These are phyloP conservation scores for Fusarium ambrosium DNA, from an alignment of 2,329 filamentous ascomycete genomes.

Conservation along the genomic window DNA sequence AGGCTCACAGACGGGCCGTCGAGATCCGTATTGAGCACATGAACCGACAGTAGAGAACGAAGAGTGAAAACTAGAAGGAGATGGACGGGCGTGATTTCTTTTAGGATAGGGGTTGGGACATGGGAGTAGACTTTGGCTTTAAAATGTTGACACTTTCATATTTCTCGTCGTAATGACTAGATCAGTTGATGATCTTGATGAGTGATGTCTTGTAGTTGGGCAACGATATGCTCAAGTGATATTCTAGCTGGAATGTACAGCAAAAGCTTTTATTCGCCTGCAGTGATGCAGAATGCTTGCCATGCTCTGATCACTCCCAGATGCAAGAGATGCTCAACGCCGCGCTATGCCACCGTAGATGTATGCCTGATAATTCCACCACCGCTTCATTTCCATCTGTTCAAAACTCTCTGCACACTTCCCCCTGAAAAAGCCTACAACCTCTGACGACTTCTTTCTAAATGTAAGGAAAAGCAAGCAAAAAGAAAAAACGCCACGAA, in stretches of 20 bases:
- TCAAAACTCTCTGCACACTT: not conserved
- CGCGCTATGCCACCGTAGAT: conserved; percentile 50
- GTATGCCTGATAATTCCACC: conserved; percentile 27
- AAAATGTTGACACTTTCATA: conserved; percentile 8
- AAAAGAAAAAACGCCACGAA: conserved; percentile 14
- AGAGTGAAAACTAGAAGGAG: conserved; percentile 23
- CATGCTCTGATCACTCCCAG: conserved; percentile 36
- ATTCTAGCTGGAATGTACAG: conserved; percentile 33
- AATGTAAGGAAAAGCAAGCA: conserved; percentile 4
- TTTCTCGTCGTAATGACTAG: not conserved
- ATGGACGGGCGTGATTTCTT: conserved; percentile 19
- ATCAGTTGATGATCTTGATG: not conserved
- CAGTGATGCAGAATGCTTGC: conserved; percentile 33
- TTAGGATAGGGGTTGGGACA: conserved; percentile 18
- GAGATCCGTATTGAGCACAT: conserved; percentile 79
- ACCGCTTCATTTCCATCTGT: conserved; percentile 1
- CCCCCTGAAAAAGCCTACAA: not conserved
- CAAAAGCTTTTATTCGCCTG: conserved; percentile 34
- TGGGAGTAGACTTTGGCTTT: conserved; percentile 27
- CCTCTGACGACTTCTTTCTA: conserved; percentile 10
- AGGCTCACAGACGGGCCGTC: conserved; percentile 91
- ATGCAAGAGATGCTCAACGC: conserved; percentile 47
- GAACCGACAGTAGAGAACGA: conserved; percentile 48
- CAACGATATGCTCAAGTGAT: conserved; percentile 17
- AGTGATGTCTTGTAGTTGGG: not conserved